Conservation (phyloP, 1,284 basidiomycete species). For the Cryptococcus neoformans region DNA sequence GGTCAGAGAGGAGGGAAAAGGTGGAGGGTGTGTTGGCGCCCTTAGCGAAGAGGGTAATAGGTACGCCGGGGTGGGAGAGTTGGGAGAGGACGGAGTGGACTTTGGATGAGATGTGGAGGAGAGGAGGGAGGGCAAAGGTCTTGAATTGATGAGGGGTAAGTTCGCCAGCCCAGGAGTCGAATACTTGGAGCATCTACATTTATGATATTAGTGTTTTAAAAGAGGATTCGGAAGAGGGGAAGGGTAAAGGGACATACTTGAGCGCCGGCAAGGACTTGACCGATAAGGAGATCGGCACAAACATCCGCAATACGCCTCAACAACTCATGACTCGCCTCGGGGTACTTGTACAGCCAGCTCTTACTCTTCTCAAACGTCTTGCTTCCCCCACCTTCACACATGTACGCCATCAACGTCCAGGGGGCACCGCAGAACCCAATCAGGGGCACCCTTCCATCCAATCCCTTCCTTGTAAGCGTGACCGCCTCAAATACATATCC, state of each 20-base stretch:
- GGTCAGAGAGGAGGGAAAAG: conserved; percentile 32
- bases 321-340: conserved; percentile 72
- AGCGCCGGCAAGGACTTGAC: conserved; percentile 87
- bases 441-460: conserved; percentile 82
- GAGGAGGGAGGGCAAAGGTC: conserved; percentile 55
- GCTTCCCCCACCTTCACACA: conserved; percentile 90
- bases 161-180: conserved; percentile 93
- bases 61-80: conserved; percentile 59
- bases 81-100: conserved; percentile 62
- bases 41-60: conserved; percentile 89
- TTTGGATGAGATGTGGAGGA: conserved; percentile 51
- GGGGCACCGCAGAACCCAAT: conserved; percentile 95
- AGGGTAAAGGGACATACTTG: conserved; percentile 58
- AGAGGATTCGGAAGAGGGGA: not conserved
- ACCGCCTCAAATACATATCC: conserved; percentile 90
- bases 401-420: conserved; percentile 95
- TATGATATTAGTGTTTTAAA: not conserved
- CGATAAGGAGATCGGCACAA: conserved; percentile 80
- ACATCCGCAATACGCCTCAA: conserved; percentile 75
- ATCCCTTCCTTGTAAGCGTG: conserved; percentile 69
- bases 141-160: conserved; percentile 80
- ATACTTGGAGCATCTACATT: conserved; percentile 80
- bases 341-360: conserved; percentile 86
- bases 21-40: conserved; percentile 66
- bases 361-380: conserved; percentile 87